phyloP scores from a whole-genome alignment of 2,329 filamentous ascomycete species.

The Talaromyces piceae region DNA sequence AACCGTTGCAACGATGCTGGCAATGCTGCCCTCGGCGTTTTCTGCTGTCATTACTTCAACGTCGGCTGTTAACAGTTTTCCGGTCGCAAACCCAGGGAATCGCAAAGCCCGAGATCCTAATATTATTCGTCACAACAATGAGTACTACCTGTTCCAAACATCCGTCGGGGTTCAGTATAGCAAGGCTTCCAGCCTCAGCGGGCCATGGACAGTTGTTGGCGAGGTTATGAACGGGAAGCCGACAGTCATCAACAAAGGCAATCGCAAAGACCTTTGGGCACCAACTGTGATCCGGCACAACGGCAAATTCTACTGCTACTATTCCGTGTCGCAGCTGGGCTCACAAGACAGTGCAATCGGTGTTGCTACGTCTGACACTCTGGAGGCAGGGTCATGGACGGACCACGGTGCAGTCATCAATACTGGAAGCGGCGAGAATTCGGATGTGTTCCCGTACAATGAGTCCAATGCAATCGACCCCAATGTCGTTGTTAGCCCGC shows the following conservation, averaged over 20 bases:
- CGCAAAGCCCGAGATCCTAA: conserved; percentile 7
- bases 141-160: conserved; percentile 10
- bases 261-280: conserved; percentile 40
- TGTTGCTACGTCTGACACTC: conserved; percentile 42
- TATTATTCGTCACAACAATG: conserved; percentile 7
- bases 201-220: conserved; percentile 13
- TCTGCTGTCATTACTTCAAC: conserved; percentile 1
- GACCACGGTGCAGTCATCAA: conserved; percentile 28
- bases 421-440: conserved; percentile 24
- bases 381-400: conserved; percentile 26
- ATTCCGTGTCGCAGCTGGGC: conserved; percentile 56
- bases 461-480: conserved; percentile 56
- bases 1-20: conserved; percentile 3
- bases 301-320: conserved; percentile 57
- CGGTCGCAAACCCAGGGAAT: conserved; percentile 7
- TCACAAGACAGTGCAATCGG: conserved; percentile 58
- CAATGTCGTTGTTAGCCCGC: conserved; percentile 39
- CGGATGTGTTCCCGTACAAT: conserved; percentile 26
- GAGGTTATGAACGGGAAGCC: conserved; percentile 21
- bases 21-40: not conserved
- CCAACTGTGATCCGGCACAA: conserved; percentile 54
- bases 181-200: conserved; percentile 7
- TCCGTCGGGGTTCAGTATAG: not conserved
- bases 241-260: conserved; percentile 27
- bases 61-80: not conserved